Percentiles rank a stretch among this genome's conserved stretches.
Evolutionary conservation across 371 early-diverging fungal genomes (phyloP).

Genomic region (Thermomucor indicae-seudaticae): DNA sequence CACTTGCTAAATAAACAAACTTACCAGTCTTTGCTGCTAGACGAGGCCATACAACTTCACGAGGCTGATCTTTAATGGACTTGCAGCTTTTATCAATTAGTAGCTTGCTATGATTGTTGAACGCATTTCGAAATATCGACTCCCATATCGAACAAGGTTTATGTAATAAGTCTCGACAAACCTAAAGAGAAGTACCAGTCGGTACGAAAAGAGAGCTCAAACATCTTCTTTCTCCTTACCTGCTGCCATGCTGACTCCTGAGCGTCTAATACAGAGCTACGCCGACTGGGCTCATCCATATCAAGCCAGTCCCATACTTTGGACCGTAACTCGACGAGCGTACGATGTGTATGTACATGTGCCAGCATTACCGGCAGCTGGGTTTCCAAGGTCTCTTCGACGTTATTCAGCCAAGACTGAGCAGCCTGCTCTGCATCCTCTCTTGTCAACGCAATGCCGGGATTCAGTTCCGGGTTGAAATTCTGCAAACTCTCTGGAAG

Average conservation of each 20-base stretch:
- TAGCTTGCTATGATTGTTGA: constrained; percentile 28
- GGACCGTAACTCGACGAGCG: constrained; percentile 26
- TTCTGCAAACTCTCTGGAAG: constrained; percentile 51
- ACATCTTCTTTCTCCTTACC: constrained; percentile 3
- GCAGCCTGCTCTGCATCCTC: constrained; percentile 19
- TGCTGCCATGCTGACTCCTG: constrained; percentile 6
- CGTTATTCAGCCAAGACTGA: constrained; percentile 29
- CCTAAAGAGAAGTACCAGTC: neutral
- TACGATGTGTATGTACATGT: constrained; percentile 26
- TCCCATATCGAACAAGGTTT: constrained; percentile 37
- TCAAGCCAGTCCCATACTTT: constrained; percentile 33
- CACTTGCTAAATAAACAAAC: too few species aligned
- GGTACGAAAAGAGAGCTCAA: neutral
- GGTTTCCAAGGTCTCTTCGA: constrained; percentile 17
- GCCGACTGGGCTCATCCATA: constrained; percentile 20
- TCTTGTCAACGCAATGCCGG: constrained; percentile 15
- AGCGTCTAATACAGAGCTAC: constrained; percentile 13
- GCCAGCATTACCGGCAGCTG: constrained; percentile 25
- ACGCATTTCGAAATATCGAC: constrained; percentile 27
- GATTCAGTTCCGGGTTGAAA: constrained; percentile 39
- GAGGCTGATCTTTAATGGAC: constrained; percentile 31
- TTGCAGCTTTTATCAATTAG: constrained; percentile 27
- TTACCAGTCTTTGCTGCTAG: too few species aligned
- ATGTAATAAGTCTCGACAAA: constrained; percentile 16
- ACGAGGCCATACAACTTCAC: constrained; percentile 24